Conservation (phyloP, 345 rosid species). For the Eucalyptus sideroxylon region DNA sequence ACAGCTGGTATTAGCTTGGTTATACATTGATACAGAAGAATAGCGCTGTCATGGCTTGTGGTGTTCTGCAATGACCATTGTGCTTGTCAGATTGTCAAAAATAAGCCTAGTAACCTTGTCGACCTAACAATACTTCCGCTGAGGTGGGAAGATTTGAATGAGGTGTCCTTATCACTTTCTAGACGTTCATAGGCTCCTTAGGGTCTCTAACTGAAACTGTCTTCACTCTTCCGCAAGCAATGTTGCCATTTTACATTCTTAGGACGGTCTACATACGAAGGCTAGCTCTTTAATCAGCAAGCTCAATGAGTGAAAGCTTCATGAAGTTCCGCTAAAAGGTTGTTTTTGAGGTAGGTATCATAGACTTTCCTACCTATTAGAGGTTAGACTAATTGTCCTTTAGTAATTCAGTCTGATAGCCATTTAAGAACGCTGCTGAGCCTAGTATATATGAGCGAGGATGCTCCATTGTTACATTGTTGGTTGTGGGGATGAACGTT, state of each 20-base stretch:
- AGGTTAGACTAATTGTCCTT: not conserved
- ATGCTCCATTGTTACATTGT: not conserved
- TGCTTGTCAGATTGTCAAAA: not conserved
- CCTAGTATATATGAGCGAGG: not conserved
- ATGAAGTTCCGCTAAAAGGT: not conserved
- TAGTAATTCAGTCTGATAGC: not conserved
- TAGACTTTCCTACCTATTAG: not conserved
- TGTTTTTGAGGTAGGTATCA: not conserved
- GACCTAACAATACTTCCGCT: not conserved
- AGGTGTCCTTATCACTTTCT: not conserved
- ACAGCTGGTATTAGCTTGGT: not conserved
- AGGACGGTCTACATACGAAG: not conserved
- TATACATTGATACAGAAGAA: not conserved
- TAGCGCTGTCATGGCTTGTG: not conserved
- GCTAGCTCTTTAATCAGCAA: not conserved
- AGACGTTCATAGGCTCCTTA: not conserved
- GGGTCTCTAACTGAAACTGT: not conserved
- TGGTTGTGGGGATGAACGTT: not conserved
- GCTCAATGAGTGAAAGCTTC: not conserved
- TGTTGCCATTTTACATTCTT: not conserved
- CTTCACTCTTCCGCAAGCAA: not conserved
- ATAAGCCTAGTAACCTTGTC: not conserved
- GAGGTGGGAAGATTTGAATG: not conserved
- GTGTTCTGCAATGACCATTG: not conserved
- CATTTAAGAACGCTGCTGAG: not conserved